Evolutionary conservation across 805 yeast species (phyloP).

Genomic region (Ogataea pignaliae): DNA sequence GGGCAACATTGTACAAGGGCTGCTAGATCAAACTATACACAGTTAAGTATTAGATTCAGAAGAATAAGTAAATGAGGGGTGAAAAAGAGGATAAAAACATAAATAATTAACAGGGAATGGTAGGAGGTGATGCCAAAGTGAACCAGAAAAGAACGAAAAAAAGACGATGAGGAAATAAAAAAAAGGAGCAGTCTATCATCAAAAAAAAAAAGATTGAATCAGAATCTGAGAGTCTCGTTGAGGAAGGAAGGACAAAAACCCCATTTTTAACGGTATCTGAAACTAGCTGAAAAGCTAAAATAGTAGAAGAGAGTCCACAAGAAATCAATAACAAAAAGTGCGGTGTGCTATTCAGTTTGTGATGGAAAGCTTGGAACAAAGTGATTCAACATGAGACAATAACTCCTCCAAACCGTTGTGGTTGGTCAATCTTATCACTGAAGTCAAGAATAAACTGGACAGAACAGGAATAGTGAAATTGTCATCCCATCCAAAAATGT

Average conservation of each 20-base stretch:
- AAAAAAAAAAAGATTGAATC: background rate
- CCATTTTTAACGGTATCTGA: too few relatives aligned
- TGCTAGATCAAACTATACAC: too few relatives aligned
- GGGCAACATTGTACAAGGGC: background rate
- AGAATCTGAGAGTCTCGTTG: background rate
- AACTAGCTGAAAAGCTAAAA: too few relatives aligned
- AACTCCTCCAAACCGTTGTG: background rate
- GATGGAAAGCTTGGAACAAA: too few relatives aligned
- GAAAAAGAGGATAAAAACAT: background rate
- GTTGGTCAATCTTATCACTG: conserved; percentile 16
- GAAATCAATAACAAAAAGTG: too few relatives aligned
- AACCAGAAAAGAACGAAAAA: background rate
- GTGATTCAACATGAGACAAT: too few relatives aligned
- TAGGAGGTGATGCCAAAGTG: background rate
- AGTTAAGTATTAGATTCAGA: background rate
- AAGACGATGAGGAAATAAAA: background rate
- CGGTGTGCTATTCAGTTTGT: too few relatives aligned
- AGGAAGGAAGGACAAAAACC: background rate
- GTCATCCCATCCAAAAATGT: conserved; percentile 76
- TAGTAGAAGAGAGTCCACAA: too few relatives aligned
- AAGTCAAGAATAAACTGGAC: conserved; percentile 58
- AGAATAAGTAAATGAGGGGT: background rate
- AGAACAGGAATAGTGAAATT: conserved; percentile 91
- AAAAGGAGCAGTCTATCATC: background rate
- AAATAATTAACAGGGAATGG: background rate